These are phyloP conservation scores for Escovopsis sp. DNA, from an alignment of 2,329 filamentous ascomycete species.

Conservation along the genomic window DNA sequence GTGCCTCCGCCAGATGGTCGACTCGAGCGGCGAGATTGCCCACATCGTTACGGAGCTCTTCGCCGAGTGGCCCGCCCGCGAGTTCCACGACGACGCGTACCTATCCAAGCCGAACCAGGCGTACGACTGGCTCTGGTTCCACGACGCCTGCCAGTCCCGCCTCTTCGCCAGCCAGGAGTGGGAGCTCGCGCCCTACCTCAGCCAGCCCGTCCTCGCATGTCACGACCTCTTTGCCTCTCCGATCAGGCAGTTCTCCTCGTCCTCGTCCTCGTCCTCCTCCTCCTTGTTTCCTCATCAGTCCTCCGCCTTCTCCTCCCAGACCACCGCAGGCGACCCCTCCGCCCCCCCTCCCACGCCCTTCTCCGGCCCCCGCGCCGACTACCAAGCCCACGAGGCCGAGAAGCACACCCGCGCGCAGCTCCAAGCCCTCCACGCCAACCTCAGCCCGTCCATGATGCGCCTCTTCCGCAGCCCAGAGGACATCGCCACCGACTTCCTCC, in stretches of 20 bases:
- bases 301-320: slow-evolving; percentile 20
- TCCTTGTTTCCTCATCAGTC: no score
- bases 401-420: slow-evolving; percentile 66
- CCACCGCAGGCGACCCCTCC: slow-evolving; percentile 25
- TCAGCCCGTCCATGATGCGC: slow-evolving; percentile 57
- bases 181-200: slow-evolving; percentile 79
- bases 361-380: slow-evolving; percentile 68
- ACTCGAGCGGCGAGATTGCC: slow-evolving; percentile 65
- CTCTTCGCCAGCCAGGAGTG: slow-evolving; percentile 80
- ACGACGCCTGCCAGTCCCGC: slow-evolving; percentile 65
- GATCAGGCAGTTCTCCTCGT: slow-evolving; percentile 29
- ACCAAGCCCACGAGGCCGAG: slow-evolving; percentile 61
- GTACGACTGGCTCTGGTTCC: slow-evolving; percentile 93
- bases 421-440: slow-evolving; percentile 53
- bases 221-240: slow-evolving; percentile 80
- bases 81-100: slow-evolving; percentile 85
- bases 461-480: slow-evolving; percentile 67
- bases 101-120: slow-evolving; percentile 75
- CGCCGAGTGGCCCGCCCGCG: slow-evolving; percentile 66
- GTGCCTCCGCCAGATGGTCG: slow-evolving; percentile 58
- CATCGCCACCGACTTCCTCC: slow-evolving; percentile 68
- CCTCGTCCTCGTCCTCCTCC: slow-evolving; percentile 24
- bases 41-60: slow-evolving; percentile 74
- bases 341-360: slow-evolving; percentile 51
- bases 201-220: slow-evolving; percentile 74